Evolutionary conservation across 2,329 filamentous ascomycete genomes (phyloP), one percentile per base, ranked within the genome.

Genomic region (Seiridium unicorne): DNA sequence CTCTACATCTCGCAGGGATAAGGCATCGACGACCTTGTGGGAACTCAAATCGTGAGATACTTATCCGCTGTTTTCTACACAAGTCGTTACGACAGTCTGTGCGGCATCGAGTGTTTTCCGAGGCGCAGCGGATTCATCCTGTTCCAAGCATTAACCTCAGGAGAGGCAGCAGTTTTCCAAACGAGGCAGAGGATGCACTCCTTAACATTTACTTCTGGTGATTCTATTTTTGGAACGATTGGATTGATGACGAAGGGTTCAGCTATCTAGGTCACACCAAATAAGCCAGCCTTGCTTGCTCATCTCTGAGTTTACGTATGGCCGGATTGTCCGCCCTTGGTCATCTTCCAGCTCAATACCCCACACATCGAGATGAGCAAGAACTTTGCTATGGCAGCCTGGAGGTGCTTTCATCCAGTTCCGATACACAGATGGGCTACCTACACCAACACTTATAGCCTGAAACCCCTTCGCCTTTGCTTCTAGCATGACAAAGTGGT

Each of bases 401-500:
- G 36, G n/a, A 26, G 58, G 58, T 31, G 58, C 42, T 5, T 49
- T 60, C 58, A 56, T 60, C 51, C 53, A 60, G 51, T 34, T 51
- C 13, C 58, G 58, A 46, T 60, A 60, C 9, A 60, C 44, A 9
- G 58, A 51, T n/a, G 44, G 11, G 47, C 40, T 18, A 13, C 42
- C 53, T 7, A 56, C 48, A n/a, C 58, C 58, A 34, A 35, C 53
- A 44, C 11, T 49, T 35, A 68, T 67, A 51, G 58, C 63, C 58
- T 61, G 59, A 54, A 60, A 69, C 36, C 66, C 66, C 54, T 56
- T 59, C 3, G 64, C 63, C 49, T 65, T 62, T 61, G 63, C 61
- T 44, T 69, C 66, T 18, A 64, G 60, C 65, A 68, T 68, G 44
- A 68, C 60, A 44, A 66, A 68, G 31, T 49, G 63, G 47, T 65